Conservation (phyloP, 371 early-diverging fungal species). For the Chytridium lagenaria region DNA sequence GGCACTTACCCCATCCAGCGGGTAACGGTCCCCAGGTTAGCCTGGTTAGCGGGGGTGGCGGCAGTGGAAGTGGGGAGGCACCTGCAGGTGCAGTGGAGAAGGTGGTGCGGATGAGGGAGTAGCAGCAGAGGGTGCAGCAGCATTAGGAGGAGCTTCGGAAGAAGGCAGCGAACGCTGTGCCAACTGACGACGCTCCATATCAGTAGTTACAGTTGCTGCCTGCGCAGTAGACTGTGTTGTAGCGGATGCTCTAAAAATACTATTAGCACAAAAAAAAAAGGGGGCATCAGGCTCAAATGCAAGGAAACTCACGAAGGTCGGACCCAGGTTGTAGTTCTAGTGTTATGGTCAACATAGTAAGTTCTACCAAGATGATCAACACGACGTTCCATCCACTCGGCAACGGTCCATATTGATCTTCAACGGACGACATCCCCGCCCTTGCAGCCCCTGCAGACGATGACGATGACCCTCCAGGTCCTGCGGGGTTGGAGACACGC, state of each 20-base stretch:
- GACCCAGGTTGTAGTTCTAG: slow-evolving; percentile 92
- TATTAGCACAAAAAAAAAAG: background rate
- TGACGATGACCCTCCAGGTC: slow-evolving; percentile 3
- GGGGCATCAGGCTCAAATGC: no score
- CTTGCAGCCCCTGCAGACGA: background rate
- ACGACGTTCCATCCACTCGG: slow-evolving; percentile 91
- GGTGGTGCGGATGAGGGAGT: slow-evolving; percentile 32
- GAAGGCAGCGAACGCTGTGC: slow-evolving; percentile 82
- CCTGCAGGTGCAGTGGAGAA: slow-evolving; percentile 39
- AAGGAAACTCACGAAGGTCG: slow-evolving; percentile 35
- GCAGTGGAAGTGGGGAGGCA: slow-evolving; percentile 40
- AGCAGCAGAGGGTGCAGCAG: slow-evolving; percentile 26
- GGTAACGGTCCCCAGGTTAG: slow-evolving; percentile 82
- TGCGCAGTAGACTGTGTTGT: slow-evolving; percentile 62
- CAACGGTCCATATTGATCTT: slow-evolving; percentile 69
- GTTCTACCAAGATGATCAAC: slow-evolving; percentile 87
- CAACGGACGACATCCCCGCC: slow-evolving; percentile 54
- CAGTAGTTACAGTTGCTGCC: slow-evolving; percentile 54
- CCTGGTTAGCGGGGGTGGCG: slow-evolving; percentile 32
- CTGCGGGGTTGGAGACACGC: background rate
- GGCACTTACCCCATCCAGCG: slow-evolving; percentile 80
- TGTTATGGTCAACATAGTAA: slow-evolving; percentile 96
- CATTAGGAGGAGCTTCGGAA: slow-evolving; percentile 22
- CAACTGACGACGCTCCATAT: slow-evolving; percentile 76
- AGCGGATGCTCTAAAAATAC: slow-evolving; percentile 65